A percentile compares a stretch with the other conserved stretches of the same genome.
These are phyloP conservation scores for Parascedosporium putredinis DNA, from an alignment of 2,329 filamentous ascomycete genomes.

Conservation along the genomic window DNA sequence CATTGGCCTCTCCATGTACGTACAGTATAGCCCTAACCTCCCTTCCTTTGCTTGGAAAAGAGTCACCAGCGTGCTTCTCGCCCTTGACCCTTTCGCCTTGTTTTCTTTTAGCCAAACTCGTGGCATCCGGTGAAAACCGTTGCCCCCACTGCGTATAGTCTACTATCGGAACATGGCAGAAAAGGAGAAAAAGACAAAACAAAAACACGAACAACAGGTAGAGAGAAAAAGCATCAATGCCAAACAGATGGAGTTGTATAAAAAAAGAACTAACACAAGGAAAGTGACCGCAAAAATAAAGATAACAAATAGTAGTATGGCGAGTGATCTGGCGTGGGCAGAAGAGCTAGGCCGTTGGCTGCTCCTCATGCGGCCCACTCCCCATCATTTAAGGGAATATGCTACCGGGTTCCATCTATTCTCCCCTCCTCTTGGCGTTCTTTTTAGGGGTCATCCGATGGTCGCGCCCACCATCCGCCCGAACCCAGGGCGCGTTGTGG, in stretches of 20 bases:
- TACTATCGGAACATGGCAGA: conserved; percentile 1
- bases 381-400: no score
- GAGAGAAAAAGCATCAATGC: background rate
- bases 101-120: background rate
- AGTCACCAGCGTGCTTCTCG: no score
- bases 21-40: no score
- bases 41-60: no score
- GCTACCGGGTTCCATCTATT: no score
- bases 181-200: background rate
- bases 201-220: conserved; percentile 1
- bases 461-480: no score
- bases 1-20: background rate
- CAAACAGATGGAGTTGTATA: background rate
- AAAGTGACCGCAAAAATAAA: no score
- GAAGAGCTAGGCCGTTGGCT: no score
- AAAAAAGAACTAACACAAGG: background rate
- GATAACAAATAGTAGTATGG: no score
- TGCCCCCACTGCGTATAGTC: background rate
- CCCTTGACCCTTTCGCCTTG: background rate
- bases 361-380: no score
- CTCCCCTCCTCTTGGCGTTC: background rate
- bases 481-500: background rate
- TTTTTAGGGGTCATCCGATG: background rate
- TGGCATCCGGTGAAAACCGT: background rate
- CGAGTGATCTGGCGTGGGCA: no score